These are phyloP conservation scores for Xylaria grammica DNA, from an alignment of 495 filamentous ascomycete genomes.

Conservation along the genomic window DNA sequence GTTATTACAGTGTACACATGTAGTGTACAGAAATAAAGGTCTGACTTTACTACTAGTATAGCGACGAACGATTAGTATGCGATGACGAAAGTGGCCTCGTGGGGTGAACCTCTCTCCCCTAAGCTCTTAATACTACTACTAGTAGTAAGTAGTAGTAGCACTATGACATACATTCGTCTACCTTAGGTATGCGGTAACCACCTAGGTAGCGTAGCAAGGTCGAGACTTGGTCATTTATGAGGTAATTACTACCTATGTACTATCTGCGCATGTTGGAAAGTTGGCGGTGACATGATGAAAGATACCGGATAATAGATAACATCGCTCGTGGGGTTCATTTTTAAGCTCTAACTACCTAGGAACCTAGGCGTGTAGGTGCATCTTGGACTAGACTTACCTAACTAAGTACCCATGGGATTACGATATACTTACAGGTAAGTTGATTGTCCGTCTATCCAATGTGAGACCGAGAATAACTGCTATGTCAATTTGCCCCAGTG, in stretches of 20 bases:
- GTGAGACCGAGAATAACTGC: too few relatives aligned
- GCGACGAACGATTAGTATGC: background rate
- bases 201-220: too few relatives aligned
- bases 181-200: background rate
- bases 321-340: background rate
- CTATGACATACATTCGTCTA: too few relatives aligned
- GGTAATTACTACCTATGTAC: slow-evolving; percentile 8
- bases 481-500: background rate
- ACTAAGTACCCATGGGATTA: too few relatives aligned
- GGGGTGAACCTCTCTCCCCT: background rate
- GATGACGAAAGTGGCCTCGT: slow-evolving; percentile 7
- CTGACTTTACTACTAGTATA: background rate
- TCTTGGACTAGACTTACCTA: too few relatives aligned
- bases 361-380: too few relatives aligned
- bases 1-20: too few relatives aligned
- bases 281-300: background rate
- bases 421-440: too few relatives aligned
- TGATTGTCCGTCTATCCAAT: too few relatives aligned
- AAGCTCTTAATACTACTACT: background rate
- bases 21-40: too few relatives aligned
- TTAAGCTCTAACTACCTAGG: too few relatives aligned
- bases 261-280: background rate
- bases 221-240: slow-evolving; percentile 1
- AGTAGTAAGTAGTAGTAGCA: background rate
- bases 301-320: too few relatives aligned